Base-by-base conservation (phyloP, 139 green algal species). In the Auxenochlorella protothecoides region DNA sequence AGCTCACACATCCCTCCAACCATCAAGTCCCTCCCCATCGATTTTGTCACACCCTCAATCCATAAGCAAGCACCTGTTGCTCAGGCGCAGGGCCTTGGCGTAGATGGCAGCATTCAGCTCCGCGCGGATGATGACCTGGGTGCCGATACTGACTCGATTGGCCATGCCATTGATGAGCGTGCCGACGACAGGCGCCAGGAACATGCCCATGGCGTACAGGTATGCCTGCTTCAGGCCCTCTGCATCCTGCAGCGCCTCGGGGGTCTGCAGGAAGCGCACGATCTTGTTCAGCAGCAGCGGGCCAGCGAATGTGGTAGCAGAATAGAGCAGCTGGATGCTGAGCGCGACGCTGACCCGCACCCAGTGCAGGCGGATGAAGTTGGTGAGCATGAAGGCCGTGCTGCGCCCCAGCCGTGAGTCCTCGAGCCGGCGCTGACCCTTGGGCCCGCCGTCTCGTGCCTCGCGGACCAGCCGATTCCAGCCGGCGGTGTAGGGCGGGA, bases 31-130 rank as follows among this genome's bases (percentile, higher is more conserved):
- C 63, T n/a, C 63, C 63, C 63, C 63, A 2, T 44, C 1, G 27
- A 44, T 44, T 44, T 44, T 44, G 27, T 44, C 27, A 13, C 63
- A 14, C 63, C 63, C 15, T 10, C 63, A 10, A 10, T 10, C 3
- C 27, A 15, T 69, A 66, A 8, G 5, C n/a, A 60, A 55, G 7
- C n/a, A 75, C 69, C 70, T 71, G 69, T 78, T 82, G 75, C 76
- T 85, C 27, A 94, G 78, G 6, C 73, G 68, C 75, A 94, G 74
- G 66, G 86, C 88, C 78, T 97, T 97, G 60, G 89, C 77, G 80
- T 96, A 97, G 69, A 97, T 89, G n/a, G 85, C 85, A 15, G 86
- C 85, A 80, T 92, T 96, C 66, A 96, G 79, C 72, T 81, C 72
- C 10, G 79, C 74, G 3, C 83, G 72, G 55, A 87, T 71, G 71